Conservation (phyloP, 2,329 filamentous ascomycete genomes). For the Exophiala spinifera region DNA sequence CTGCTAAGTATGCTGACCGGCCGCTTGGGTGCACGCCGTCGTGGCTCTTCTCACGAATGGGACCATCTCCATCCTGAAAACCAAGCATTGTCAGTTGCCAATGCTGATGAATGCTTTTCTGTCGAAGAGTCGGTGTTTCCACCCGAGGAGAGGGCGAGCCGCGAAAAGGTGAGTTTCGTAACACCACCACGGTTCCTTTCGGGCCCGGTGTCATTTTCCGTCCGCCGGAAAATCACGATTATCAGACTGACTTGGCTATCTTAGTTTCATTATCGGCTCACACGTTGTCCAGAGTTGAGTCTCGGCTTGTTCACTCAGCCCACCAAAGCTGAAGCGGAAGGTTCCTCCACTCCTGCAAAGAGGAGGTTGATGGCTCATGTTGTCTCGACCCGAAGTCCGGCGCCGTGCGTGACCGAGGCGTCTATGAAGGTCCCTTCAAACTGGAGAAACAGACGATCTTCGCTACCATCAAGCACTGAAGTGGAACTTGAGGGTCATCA, state of each 20-base stretch:
- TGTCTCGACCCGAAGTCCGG: conserved; percentile 67
- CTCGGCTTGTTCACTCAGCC: conserved; percentile 72
- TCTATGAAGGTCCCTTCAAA: conserved; percentile 72
- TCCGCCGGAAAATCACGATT: not conserved
- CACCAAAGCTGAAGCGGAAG: conserved; percentile 54
- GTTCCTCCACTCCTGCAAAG: conserved; percentile 52
- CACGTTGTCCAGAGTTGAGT: conserved; percentile 70
- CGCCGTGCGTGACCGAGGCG: conserved; percentile 64
- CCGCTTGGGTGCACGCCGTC: conserved; percentile 25
- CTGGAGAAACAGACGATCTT: conserved; percentile 55
- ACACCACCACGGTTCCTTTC: not conserved
- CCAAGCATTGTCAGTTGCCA: conserved; percentile 62
- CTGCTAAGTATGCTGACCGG: conserved; percentile 29
- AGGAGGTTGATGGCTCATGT: conserved; percentile 68
- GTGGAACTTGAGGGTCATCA: conserved; percentile 63
- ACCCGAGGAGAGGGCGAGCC: conserved; percentile 54
- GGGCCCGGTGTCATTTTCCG: too few relatives aligned
- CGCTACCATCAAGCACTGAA: conserved; percentile 32
- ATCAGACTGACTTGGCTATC: not conserved
- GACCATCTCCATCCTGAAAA: conserved; percentile 69
- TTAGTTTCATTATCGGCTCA: conserved; percentile 74
- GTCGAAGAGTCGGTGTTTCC: conserved; percentile 60
- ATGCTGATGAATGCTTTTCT: conserved; percentile 53
- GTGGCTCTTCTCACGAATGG: conserved; percentile 28
- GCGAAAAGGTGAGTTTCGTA: conserved; percentile 55